Percentiles rank a stretch among this genome's conserved stretches.
Evolutionary conservation across 2,329 filamentous ascomycete species (phyloP).

Genomic region (Hymenotorrendiella dingleyae): DNA sequence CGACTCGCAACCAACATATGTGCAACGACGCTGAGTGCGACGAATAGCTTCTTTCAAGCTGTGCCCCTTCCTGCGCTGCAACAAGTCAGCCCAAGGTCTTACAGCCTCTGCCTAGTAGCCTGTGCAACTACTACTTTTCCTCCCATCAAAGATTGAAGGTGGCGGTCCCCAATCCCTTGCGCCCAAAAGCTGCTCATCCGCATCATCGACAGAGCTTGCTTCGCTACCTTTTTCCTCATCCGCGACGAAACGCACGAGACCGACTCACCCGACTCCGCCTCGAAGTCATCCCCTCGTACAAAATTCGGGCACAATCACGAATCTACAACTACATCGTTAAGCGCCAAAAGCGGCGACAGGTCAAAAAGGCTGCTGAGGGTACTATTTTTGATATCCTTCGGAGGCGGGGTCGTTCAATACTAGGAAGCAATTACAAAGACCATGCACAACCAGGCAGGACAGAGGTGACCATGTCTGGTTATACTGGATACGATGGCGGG

Average conservation of each 20-base stretch:
- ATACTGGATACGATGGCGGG: conserved; percentile 28
- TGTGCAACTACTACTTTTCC: not conserved
- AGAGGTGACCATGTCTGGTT: conserved; percentile 29
- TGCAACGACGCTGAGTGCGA: too few relatives aligned
- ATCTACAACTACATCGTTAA: conserved; percentile 70
- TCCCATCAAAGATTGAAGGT: conserved; percentile 18
- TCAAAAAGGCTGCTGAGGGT: conserved; percentile 35
- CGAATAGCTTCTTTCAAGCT: too few relatives aligned
- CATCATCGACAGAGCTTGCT: conserved; percentile 47
- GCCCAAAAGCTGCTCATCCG: conserved; percentile 25
- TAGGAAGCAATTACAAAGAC: conserved; percentile 28
- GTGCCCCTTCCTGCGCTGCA: too few relatives aligned
- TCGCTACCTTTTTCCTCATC: conserved; percentile 62
- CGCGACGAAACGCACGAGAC: conserved; percentile 56
- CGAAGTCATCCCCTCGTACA: conserved; percentile 66
- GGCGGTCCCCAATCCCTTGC: conserved; percentile 22
- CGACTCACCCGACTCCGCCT: conserved; percentile 65
- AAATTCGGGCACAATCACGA: conserved; percentile 65
- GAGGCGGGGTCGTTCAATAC: conserved; percentile 28
- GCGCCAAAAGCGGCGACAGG: conserved; percentile 50
- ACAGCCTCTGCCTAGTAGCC: not conserved
- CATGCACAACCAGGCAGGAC: conserved; percentile 30
- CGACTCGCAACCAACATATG: too few relatives aligned
- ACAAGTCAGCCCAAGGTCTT: too few relatives aligned
- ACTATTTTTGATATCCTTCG: conserved; percentile 25